phyloP scores from a whole-genome alignment of 139 green algal species.

The Micractinium conductrix region DNA sequence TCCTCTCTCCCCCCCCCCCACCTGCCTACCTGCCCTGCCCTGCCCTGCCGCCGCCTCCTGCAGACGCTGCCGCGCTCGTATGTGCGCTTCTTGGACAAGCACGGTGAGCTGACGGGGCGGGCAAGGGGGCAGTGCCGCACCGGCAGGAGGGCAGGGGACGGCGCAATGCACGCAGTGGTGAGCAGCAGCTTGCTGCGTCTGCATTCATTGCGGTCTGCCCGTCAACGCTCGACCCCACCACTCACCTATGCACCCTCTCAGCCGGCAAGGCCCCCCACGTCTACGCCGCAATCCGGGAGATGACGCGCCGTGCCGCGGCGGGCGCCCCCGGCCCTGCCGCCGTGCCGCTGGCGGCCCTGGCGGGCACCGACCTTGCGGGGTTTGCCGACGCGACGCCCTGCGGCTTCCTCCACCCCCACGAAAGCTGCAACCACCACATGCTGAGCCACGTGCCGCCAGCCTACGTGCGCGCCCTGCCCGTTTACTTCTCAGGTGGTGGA shows the following conservation, averaged over 20 bases:
- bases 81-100: slow-evolving; percentile 87
- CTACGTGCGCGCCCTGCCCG: slow-evolving; percentile 75
- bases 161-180: too few relatives aligned
- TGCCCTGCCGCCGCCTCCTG: background rate
- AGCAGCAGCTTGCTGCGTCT: background rate
- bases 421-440: slow-evolving; percentile 62
- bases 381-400: slow-evolving; percentile 50
- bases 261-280: background rate
- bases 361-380: slow-evolving; percentile 36
- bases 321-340: background rate
- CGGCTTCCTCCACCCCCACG: slow-evolving; percentile 70
- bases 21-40: background rate
- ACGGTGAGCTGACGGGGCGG: too few relatives aligned
- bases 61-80: slow-evolving; percentile 78
- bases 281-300: slow-evolving; percentile 39
- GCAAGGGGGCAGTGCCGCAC: too few relatives aligned
- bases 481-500: slow-evolving; percentile 70
- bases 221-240: too few relatives aligned
- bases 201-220: too few relatives aligned
- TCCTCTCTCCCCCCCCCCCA: too few relatives aligned
- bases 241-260: too few relatives aligned
- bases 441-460: slow-evolving; percentile 63
- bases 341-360: slow-evolving; percentile 43
- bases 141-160: too few relatives aligned
- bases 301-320: background rate